A percentile compares a stretch with the other conserved stretches of the same genome.
Conservation (phyloP, 148 eudicot species). For the Euryodendron excelsum region DNA sequence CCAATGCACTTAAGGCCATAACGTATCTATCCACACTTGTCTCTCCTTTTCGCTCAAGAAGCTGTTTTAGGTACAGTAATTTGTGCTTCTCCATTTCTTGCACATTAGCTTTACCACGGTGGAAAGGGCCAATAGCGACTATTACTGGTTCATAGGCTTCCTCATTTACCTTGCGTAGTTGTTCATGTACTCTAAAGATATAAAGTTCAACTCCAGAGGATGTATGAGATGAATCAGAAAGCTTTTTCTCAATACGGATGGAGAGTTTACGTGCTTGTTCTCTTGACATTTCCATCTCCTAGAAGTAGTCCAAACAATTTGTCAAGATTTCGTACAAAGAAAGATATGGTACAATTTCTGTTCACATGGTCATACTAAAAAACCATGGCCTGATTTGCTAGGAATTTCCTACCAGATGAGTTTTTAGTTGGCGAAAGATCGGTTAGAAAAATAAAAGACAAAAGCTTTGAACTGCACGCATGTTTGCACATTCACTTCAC, state of each 20-base stretch:
- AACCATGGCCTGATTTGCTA: too few relatives aligned
- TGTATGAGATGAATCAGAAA: neutral
- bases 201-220: neutral
- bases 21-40: neutral
- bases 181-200: constrained; percentile 18
- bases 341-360: too few relatives aligned
- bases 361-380: too few relatives aligned
- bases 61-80: neutral
- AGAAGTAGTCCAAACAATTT: too few relatives aligned
- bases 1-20: neutral
- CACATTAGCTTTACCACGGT: constrained; percentile 12
- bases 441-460: too few relatives aligned
- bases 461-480: too few relatives aligned
- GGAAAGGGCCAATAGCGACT: too few relatives aligned
- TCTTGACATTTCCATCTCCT: too few relatives aligned
- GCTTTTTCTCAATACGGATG: neutral
- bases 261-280: neutral
- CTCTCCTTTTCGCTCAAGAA: constrained; percentile 6
- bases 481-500: too few relatives aligned
- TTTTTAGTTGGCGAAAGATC: too few relatives aligned
- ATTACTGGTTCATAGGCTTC: constrained; percentile 32
- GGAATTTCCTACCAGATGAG: too few relatives aligned
- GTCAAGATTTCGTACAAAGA: too few relatives aligned
- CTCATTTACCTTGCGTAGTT: constrained; percentile 6
- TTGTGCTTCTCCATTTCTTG: constrained; percentile 23